Conservation (phyloP, 169 alveolate species). For the Pseudocohnilembus persalinus region DNA sequence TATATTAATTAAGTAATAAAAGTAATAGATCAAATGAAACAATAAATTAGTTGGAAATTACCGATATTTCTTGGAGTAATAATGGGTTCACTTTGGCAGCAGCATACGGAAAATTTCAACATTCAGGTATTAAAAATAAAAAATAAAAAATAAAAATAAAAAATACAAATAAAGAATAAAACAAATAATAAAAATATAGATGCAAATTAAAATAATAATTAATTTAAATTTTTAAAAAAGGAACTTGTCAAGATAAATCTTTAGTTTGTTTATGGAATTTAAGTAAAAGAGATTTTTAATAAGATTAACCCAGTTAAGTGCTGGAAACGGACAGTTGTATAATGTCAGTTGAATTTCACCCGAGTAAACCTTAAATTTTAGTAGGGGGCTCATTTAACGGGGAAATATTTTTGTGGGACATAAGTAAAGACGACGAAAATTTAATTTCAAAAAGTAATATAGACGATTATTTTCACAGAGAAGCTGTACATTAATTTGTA, state of each 20-base stretch:
- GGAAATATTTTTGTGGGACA: constrained; percentile 59
- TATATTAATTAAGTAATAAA: constrained; percentile 24
- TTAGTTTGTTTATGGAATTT: constrained; percentile 62
- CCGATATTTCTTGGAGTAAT: constrained; percentile 62
- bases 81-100: constrained; percentile 70
- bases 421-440: constrained; percentile 44
- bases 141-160: too few species aligned
- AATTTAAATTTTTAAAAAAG: too few species aligned
- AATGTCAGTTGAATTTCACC: constrained; percentile 59
- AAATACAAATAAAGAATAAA: too few species aligned
- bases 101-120: constrained; percentile 63
- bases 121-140: too few species aligned
- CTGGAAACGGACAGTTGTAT: constrained; percentile 42
- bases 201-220: too few species aligned
- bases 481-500: constrained; percentile 51
- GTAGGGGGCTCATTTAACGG: constrained; percentile 76
- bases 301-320: constrained; percentile 45
- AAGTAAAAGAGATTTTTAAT: constrained; percentile 55
- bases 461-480: constrained; percentile 76
- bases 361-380: constrained; percentile 47
- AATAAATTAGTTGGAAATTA: constrained; percentile 44
- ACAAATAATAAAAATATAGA: too few species aligned
- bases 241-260: constrained; percentile 52
- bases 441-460: constrained; percentile 39
- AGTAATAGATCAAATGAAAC: constrained; percentile 14